Evolutionary conservation across 225 moss, liverwort and hornwort species (phyloP), one percentile per base, ranked within the genome.

Genomic region (Pleurozium schreberi): DNA sequence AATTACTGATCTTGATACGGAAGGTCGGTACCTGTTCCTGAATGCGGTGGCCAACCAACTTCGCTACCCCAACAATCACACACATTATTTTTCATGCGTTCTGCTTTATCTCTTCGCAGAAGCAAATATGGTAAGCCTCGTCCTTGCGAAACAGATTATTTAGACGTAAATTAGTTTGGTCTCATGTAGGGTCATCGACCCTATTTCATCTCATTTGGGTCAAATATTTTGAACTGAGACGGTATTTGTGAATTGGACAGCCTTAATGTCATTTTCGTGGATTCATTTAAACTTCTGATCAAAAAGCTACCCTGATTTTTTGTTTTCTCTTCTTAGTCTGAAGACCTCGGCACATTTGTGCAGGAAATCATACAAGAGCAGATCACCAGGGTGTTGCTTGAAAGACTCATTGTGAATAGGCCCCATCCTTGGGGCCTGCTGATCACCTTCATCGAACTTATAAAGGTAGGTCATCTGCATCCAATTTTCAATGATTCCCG

Each of bases 341-440:
- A 89, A 82, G 69, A 66, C 81, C n/a, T 61, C 31, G 64, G 76
- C 50, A 64, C 55, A 62, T 78, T 76, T 62, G 73, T 85, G 82
- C 94, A 99, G 97, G 99, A 99, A 91, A 96, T 97, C 64, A 96
- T 96, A 82, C 96, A 97, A 93, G 99, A 99, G 93, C 99, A 99
- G 89, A 99, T 99, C 84, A 97, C 99, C 45, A 94, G 99, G 89
- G 99, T 99, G 87, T 86, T 99, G 83, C 92, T 99, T 85, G 99
- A 99, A 91, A 94, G 99, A 86, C 96, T 97, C 78, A 97, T 99
- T 62, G 99, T 97, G 40, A 97, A 97, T 89, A 94, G 99, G 82
- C 99, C 99, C 65, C 99, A 99, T 92, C 99, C 99, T 69, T 99
- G 99, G 99, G 99, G 99, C 69, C 90, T 99, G 52, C 91, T 97